Evolutionary conservation across 768 basidiomycete species (phyloP).

Genomic region (Fomitopsis pulvina): DNA sequence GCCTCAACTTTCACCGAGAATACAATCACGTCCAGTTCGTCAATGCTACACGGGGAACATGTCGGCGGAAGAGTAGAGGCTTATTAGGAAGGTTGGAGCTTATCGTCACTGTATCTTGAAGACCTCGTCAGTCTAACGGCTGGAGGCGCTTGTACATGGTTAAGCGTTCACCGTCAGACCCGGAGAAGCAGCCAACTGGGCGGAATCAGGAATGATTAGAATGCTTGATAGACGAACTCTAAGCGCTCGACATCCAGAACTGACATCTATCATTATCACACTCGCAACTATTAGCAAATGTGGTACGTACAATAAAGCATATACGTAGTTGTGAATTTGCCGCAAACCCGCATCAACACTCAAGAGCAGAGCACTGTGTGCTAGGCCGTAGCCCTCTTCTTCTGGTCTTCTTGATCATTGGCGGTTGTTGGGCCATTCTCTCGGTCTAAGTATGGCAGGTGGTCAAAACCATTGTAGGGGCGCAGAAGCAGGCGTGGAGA

Average conservation of each 20-base stretch:
- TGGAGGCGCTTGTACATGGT: too few species aligned
- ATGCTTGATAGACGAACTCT: background rate
- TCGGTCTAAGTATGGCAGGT: background rate
- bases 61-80: too few species aligned
- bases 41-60: too few species aligned
- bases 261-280: background rate
- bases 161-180: too few species aligned
- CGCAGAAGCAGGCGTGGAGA: constrained; percentile 43
- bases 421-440: background rate
- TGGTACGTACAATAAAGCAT: background rate
- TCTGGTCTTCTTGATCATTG: constrained; percentile 27
- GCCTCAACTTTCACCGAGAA: too few species aligned
- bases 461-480: constrained; percentile 3
- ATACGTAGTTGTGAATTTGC: background rate
- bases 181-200: too few species aligned
- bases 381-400: constrained; percentile 42
- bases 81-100: too few species aligned
- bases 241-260: too few species aligned
- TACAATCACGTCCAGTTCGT: too few species aligned
- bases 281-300: background rate
- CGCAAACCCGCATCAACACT: too few species aligned
- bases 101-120: too few species aligned
- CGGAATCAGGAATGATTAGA: background rate
- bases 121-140: too few species aligned
- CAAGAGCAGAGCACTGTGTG: background rate